Percentiles rank a stretch among this genome's conserved stretches.
These are phyloP conservation scores for Cucurbita pepo DNA, from an alignment of 306 rosid genomes.

Conservation along the genomic window DNA sequence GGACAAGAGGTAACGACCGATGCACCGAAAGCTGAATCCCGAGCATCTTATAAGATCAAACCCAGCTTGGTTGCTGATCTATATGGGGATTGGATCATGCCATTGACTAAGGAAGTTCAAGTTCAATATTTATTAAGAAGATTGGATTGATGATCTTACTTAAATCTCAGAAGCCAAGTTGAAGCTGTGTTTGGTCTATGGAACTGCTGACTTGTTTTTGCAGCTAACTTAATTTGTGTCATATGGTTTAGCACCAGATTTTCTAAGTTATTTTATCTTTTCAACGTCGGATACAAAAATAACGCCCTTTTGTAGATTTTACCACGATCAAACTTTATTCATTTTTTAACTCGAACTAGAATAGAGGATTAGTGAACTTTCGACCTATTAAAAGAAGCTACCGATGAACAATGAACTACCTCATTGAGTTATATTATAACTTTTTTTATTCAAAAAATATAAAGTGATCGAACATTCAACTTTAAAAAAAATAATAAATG, in stretches of 20 bases:
- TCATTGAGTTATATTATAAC: too few relatives aligned
- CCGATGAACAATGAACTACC: too few relatives aligned
- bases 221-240: neutral
- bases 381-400: too few relatives aligned
- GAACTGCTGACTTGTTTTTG: neutral
- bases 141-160: slow-evolving; percentile 45
- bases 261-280: neutral
- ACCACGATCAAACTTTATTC: too few relatives aligned
- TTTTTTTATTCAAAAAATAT: too few relatives aligned
- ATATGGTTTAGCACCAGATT: neutral
- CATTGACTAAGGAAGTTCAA: slow-evolving; percentile 89
- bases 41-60: slow-evolving; percentile 53
- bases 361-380: too few relatives aligned
- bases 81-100: slow-evolving; percentile 91
- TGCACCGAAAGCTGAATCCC: slow-evolving; percentile 15
- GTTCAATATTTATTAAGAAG: slow-evolving; percentile 66
- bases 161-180: neutral
- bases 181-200: neutral
- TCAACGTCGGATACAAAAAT: neutral
- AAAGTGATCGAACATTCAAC: too few relatives aligned
- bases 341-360: too few relatives aligned
- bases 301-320: too few relatives aligned
- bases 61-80: slow-evolving; percentile 74
- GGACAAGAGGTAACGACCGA: slow-evolving; percentile 54
- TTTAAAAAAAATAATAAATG: too few relatives aligned